These are phyloP conservation scores for Plantago ovata DNA, from an alignment of 257 asterid species.

Conservation along the genomic window DNA sequence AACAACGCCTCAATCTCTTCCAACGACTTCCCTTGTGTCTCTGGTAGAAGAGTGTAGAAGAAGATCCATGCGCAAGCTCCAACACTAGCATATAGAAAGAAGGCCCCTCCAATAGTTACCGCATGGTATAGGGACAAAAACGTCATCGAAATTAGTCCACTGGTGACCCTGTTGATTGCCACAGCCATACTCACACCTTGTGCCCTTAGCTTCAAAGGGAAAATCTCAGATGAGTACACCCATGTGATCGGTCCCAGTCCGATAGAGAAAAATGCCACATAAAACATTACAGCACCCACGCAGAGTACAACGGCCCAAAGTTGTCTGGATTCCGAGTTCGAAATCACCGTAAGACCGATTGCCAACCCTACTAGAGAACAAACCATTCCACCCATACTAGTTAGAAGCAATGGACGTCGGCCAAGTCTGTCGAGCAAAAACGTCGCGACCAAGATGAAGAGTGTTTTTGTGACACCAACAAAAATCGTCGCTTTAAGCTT, in stretches of 20 bases:
- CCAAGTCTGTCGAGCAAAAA: conserved; percentile 4
- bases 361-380: neutral
- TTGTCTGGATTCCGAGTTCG: neutral
- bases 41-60: conserved; percentile 6
- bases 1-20: conserved; percentile 14
- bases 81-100: conserved; percentile 7
- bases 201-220: conserved; percentile 2
- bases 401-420: conserved; percentile 4
- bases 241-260: conserved; percentile 12
- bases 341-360: neutral
- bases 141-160: conserved; percentile 8
- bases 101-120: conserved; percentile 9
- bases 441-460: neutral
- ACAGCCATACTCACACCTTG: neutral
- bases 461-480: neutral
- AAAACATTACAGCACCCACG: neutral
- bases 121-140: conserved; percentile 2
- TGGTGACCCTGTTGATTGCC: conserved; percentile 1
- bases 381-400: conserved; percentile 7
- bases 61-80: neutral
- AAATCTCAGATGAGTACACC: conserved; percentile 4
- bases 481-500: conserved; percentile 3
- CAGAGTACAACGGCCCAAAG: neutral
- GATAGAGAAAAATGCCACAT: conserved; percentile 5
- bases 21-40: conserved; percentile 6